A percentile compares a stretch with the other conserved stretches of the same genome.
Conservation (phyloP, 2,329 filamentous ascomycete species). For the Aspergillus aculeatinus region DNA sequence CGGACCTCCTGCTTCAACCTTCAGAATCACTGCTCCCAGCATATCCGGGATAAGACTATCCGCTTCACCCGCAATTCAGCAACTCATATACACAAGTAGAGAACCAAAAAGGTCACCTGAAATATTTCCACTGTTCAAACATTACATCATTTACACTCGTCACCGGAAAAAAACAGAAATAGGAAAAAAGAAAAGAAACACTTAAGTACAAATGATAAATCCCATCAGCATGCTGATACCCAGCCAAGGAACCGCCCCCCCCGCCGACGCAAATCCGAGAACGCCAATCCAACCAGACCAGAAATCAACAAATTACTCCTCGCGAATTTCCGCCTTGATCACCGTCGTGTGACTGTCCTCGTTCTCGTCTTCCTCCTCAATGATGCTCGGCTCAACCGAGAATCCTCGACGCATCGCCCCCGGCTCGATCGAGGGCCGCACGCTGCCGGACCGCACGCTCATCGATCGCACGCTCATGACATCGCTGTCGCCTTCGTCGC, state of each 20-base stretch:
- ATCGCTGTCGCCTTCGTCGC: slow-evolving; percentile 33
- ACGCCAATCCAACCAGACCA: slow-evolving; percentile 18
- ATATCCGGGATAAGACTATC: not conserved
- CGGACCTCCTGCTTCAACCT: not conserved
- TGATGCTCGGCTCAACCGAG: slow-evolving; percentile 37
- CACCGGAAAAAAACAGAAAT: not conserved
- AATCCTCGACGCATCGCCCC: slow-evolving; percentile 24
- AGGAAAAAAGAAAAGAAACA: not conserved
- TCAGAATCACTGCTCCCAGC: not conserved
- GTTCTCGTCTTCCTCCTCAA: slow-evolving; percentile 40
- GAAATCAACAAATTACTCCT: slow-evolving; percentile 22
- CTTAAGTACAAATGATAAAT: slow-evolving; percentile 14
- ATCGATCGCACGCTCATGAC: slow-evolving; percentile 29
- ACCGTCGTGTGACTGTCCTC: slow-evolving; percentile 35
- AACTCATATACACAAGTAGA: not conserved
- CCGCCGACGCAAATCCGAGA: slow-evolving; percentile 7
- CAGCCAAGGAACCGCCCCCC: slow-evolving; percentile 1
- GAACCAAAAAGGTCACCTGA: not conserved
- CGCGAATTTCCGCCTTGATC: slow-evolving; percentile 33
- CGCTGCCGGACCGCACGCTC: slow-evolving; percentile 31
- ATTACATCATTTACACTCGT: slow-evolving; percentile 13
- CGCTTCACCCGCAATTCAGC: not conserved
- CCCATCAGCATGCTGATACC: not conserved
- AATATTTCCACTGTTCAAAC: not conserved
- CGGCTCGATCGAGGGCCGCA: slow-evolving; percentile 34